Evolutionary conservation across 805 yeast genomes (phyloP), one percentile per base, ranked within the genome.

Genomic region (Spathaspora girioi): DNA sequence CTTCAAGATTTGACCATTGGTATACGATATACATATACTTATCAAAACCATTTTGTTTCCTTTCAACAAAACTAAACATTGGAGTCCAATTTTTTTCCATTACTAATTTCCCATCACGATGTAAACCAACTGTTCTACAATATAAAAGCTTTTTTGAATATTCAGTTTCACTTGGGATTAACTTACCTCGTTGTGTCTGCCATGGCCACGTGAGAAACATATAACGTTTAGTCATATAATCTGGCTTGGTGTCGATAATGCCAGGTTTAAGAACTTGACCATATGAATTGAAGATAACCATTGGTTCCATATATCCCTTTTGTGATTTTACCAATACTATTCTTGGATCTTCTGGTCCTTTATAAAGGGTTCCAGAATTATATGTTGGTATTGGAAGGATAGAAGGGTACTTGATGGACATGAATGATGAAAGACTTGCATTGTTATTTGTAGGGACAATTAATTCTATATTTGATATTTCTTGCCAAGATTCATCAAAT

Each of bases 41-140:
- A 18, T 71, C 75, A 53, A 57, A 55, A 18, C 64, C 68, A 31
- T 53, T 46, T n/a, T 51, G 52, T 10, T 51, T 41, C 41, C 70
- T 57, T 20, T 61, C 64, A 2, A 38, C 38, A 43, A 51, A 54
- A 47, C 66, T 66, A 5, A 68, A 49, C 52, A 72, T 53, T 0
- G 77, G 77, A 11, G 74, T 67, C 77, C 77, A 72, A 56, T 72
- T 72, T 53, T 72, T 72, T 50, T 69, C 48, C 20, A 20, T 29
- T 17, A 12, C 35, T 26, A 46, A 29, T 17, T 17, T 44, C n/a
- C 15, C 57, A 11, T 45, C 43, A 32, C 59, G 49, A 41, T 59
- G 51, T 26, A 69, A 54, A 44, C 65, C 70, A 12, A 52, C 42
- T 2, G 57, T 57, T 48, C 55, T 61, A 31, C 44, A 57, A 50